Evolutionary conservation across 225 moss, liverwort and hornwort species (phyloP), one percentile per base, ranked within the genome.

Genomic region (Ulota crispa): DNA sequence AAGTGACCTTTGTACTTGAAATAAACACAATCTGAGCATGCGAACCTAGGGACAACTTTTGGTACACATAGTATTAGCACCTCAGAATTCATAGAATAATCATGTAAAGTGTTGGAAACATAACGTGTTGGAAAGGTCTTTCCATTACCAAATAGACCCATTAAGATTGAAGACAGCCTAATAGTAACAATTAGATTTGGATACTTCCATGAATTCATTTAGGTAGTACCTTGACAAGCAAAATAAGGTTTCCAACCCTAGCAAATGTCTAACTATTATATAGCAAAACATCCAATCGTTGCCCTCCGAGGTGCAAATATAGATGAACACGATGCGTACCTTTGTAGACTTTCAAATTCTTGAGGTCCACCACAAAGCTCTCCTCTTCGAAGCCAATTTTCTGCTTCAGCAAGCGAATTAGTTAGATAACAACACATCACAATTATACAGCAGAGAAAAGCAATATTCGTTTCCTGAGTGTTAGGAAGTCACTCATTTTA

Each of bases 331-430:
- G 26, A 47, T 30, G 72, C 83, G 77, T 73, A 86, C 93, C 94
- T 85, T 90, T 93, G 78, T 90, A 91, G 30, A 92, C 92, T 75
- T 91, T 91, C 88, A 90, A 83, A 50, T 91, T 89, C 87, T 91
- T 94, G 61, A 94, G 83, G 71, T 94, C 93, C 39, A 94, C 94
- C 24, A 94, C 92, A 62, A 83, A 94, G 75, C 36, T 88, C 64
- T 94, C 89, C 76, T 93, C 89, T 66, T 90, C 78, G 50, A 91
- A 81, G 41, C 94, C 93, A 52, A 94, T 91, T 87, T 93, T 94
- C 93, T 93, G 89, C 59, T 23, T 32, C 55, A 74, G 72, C 72
- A 50, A 54, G 32, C 72, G 4, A 50, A 79, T 36, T 66, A 37
- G 39, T 78, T 53, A 78, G n/a, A 55, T 6, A 55, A 66, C 37